Evolutionary conservation across 192 early-diverging fungal genomes (phyloP).

Genomic region (Mortierella antarctica): DNA sequence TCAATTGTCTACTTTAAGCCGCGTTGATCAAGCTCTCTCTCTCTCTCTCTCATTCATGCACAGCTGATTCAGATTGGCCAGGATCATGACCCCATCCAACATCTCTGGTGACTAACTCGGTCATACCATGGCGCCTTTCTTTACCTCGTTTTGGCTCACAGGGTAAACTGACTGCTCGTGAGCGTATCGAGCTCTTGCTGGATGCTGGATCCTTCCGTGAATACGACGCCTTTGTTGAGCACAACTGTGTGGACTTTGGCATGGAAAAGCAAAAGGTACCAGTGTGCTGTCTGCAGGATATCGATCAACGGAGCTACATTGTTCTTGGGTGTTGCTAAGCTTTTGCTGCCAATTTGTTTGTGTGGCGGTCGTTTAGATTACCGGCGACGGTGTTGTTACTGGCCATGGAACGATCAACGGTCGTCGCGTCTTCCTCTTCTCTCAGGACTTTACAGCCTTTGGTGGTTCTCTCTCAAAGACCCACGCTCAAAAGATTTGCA

Average conservation of each 20-base stretch:
- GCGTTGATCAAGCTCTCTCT: neutral
- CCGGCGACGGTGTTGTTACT: conserved; percentile 96
- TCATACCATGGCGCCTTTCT: neutral
- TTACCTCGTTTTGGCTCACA: conserved; percentile 28
- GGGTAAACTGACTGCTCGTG: conserved; percentile 95
- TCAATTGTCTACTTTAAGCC: neutral
- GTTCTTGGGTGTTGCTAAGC: neutral
- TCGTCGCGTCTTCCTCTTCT: conserved; percentile 89
- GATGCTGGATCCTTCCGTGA: conserved; percentile 90
- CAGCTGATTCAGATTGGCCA: no score
- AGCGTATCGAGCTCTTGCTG: conserved; percentile 86
- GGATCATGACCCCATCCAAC: no score
- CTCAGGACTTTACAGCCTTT: conserved; percentile 94
- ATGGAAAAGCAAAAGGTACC: conserved; percentile 78
- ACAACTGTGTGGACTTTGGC: conserved; percentile 91
- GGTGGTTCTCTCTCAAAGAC: conserved; percentile 91
- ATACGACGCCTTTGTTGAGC: conserved; percentile 94
- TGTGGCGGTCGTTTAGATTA: conserved; percentile 61
- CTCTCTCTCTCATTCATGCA: no score
- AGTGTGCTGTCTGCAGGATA: neutral
- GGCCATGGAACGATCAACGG: conserved; percentile 95
- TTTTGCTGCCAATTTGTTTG: neutral
- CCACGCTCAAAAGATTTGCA: conserved; percentile 93
- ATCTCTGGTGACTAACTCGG: neutral
- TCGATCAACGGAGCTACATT: neutral